Evolutionary conservation across 345 rosid species (phyloP).

Genomic region (Pseudoturritis turrita): DNA sequence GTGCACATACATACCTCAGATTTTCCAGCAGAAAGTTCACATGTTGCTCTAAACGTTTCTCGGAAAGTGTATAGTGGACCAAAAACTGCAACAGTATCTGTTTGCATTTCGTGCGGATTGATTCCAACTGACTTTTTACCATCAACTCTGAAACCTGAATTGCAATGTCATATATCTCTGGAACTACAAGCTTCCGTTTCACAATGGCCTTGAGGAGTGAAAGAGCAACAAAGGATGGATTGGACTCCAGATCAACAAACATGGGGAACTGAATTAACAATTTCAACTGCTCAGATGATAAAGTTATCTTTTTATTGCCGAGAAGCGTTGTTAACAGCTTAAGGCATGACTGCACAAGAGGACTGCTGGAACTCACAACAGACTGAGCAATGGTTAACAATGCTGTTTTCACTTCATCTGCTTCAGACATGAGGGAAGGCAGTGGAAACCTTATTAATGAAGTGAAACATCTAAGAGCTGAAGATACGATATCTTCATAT

Average conservation of each 20-base stretch:
- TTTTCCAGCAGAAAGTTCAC: constrained; percentile 56
- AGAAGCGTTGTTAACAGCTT: constrained; percentile 77
- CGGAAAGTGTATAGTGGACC: constrained; percentile 63
- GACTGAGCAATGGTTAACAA: constrained; percentile 68
- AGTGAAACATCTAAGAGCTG: constrained; percentile 73
- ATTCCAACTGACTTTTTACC: constrained; percentile 75
- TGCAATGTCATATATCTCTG: constrained; percentile 75
- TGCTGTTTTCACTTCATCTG: constrained; percentile 68
- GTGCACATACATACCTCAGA: constrained; percentile 51
- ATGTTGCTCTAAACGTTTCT: constrained; percentile 59
- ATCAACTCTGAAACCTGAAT: constrained; percentile 63
- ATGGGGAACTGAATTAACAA: constrained; percentile 70
- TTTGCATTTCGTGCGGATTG: constrained; percentile 72
- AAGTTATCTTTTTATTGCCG: constrained; percentile 46
- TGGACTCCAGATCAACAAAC: constrained; percentile 77
- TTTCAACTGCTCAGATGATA: constrained; percentile 68
- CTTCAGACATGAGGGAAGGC: constrained; percentile 65
- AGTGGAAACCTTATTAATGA: constrained; percentile 68
- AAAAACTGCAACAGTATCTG: constrained; percentile 71
- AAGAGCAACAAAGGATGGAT: constrained; percentile 61
- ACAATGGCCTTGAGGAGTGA: constrained; percentile 76
- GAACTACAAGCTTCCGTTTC: constrained; percentile 72
- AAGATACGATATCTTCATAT: constrained; percentile 73
- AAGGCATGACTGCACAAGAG: constrained; percentile 72
- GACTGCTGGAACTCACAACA: constrained; percentile 49